Evolutionary conservation across 2,329 filamentous ascomycete species (phyloP).

Genomic region (Microdochium bolleyi): DNA sequence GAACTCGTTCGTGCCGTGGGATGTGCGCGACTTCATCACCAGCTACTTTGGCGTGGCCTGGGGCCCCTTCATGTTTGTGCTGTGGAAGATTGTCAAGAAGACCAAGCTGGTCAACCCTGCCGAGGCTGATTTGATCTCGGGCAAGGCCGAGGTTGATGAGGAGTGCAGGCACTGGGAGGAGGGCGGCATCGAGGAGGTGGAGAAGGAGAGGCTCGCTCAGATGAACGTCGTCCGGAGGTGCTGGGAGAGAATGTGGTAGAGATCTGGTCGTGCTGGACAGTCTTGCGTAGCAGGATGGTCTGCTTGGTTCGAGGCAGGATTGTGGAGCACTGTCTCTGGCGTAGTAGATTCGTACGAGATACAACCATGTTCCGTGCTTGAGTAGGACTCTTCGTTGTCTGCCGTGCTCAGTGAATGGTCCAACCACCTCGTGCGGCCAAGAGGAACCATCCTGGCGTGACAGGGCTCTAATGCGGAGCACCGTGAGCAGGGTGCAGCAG

Average conservation of each 20-base stretch:
- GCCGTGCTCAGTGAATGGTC: no score
- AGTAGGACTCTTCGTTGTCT: no score
- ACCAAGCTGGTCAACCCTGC: conserved; percentile 47
- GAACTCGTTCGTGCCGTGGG: conserved; percentile 43
- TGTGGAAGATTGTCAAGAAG: conserved; percentile 58
- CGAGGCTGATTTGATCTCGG: conserved; percentile 54
- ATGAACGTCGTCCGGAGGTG: conserved; percentile 25
- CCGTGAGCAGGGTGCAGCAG: no score
- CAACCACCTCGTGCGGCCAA: no score
- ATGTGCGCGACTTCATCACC: conserved; percentile 38
- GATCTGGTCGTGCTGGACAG: no score
- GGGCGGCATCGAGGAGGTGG: conserved; percentile 36
- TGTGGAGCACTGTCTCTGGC: no score
- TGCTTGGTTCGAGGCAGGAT: no score
- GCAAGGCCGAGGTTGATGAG: conserved; percentile 58
- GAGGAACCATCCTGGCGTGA: no score
- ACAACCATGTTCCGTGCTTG: no score
- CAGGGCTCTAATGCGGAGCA: no score
- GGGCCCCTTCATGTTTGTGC: conserved; percentile 47
- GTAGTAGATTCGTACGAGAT: no score
- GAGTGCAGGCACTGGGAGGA: conserved; percentile 35
- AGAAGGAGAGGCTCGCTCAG: conserved; percentile 22
- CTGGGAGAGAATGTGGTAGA: conserved; percentile 31
- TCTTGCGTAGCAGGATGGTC: no score
- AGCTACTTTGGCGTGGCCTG: conserved; percentile 46